A percentile compares a stretch with the other conserved stretches of the same genome.
Evolutionary conservation across 1,139 yeast genomes (phyloP).

Genomic region (Diutina rugosa): DNA sequence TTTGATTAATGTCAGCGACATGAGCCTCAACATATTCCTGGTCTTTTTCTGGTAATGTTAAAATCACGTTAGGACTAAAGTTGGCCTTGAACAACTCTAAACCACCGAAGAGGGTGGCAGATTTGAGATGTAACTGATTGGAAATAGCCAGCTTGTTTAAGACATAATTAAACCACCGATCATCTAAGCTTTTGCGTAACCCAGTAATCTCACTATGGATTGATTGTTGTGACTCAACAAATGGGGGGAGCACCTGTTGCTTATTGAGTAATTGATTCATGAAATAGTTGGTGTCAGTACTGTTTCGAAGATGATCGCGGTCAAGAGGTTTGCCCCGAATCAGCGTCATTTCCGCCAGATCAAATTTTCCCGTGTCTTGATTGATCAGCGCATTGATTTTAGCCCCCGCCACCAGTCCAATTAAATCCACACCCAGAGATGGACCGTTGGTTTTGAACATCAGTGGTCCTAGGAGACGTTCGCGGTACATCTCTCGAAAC

Average conservation of each 20-base stretch:
- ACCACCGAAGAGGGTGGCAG: background rate
- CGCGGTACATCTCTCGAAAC: constrained; percentile 51
- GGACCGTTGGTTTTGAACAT: constrained; percentile 16
- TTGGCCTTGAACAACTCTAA: background rate
- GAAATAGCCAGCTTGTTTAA: constrained; percentile 11
- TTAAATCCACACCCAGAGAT: constrained; percentile 15
- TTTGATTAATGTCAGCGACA: constrained; percentile 38
- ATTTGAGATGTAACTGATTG: background rate
- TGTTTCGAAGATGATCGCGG: constrained; percentile 47
- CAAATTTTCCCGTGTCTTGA: constrained; percentile 49
- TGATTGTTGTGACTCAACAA: constrained; percentile 72
- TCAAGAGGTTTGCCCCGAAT: constrained; percentile 55
- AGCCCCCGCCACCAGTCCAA: constrained; percentile 59
- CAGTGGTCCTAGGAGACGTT: constrained; percentile 48
- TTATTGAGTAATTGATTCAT: constrained; percentile 46
- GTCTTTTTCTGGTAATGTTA: background rate
- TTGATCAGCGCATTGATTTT: constrained; percentile 63
- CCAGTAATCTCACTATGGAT: constrained; percentile 32
- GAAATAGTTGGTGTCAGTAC: constrained; percentile 28
- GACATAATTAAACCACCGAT: constrained; percentile 29
- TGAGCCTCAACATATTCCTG: constrained; percentile 27
- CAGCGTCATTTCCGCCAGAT: constrained; percentile 27
- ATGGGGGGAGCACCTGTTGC: constrained; percentile 76
- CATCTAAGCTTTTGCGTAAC: constrained; percentile 32
- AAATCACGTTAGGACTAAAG: background rate